phyloP scores from a whole-genome alignment of 768 basidiomycete species.

The Pseudohyphozyma bogoriensis region DNA sequence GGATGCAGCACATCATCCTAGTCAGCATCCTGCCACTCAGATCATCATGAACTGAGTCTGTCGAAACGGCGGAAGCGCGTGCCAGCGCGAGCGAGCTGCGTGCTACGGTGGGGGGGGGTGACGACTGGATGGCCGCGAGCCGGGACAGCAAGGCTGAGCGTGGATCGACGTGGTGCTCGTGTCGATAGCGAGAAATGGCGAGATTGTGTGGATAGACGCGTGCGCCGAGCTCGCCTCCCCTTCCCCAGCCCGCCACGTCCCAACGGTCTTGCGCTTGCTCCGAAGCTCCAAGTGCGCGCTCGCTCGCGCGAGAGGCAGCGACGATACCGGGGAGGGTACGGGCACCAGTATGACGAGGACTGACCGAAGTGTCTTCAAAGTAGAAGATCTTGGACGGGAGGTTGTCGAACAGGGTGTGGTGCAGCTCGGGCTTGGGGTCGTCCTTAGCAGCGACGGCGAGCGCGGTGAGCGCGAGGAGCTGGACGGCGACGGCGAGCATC shows the following conservation, averaged over 20 bases:
- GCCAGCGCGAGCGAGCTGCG: no score
- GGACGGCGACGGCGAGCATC: background rate
- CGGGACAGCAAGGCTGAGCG: no score
- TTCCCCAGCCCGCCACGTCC: background rate
- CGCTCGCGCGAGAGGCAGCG: background rate
- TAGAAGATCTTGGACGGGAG: constrained; percentile 43
- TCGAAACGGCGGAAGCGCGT: no score
- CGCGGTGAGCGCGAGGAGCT: background rate
- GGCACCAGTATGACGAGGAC: constrained; percentile 39
- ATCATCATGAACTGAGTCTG: background rate
- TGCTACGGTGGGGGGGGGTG: no score
- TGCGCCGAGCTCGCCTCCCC: no score
- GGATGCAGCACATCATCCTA: background rate
- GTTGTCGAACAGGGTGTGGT: constrained; percentile 31
- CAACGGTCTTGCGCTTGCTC: background rate
- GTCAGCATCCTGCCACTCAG: background rate
- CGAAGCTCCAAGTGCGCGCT: no score
- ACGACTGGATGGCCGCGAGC: no score
- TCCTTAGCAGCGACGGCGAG: constrained; percentile 2
- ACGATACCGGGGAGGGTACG: no score
- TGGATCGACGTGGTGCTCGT: no score
- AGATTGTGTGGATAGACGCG: no score
- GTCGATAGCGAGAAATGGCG: no score
- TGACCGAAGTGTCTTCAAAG: constrained; percentile 82
- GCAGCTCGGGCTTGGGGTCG: constrained; percentile 10